phyloP scores from a whole-genome alignment of 768 basidiomycete species.

The Pisolithus sp. region DNA sequence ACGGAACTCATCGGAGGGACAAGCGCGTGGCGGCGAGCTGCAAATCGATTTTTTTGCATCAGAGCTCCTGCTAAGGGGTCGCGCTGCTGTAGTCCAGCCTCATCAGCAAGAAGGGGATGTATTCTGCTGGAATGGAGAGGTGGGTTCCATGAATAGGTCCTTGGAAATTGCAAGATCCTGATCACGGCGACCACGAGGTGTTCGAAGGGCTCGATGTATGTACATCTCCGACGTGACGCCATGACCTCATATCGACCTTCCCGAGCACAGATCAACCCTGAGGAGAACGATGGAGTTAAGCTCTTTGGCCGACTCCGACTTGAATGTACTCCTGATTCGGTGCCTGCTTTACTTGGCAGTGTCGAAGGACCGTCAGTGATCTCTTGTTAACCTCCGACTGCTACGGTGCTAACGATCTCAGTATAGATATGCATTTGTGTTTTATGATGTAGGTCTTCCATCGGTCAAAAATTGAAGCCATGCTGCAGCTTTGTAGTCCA shows the following conservation, averaged over 20 bases:
- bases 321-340: slow-evolving; percentile 27
- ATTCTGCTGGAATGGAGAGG: slow-evolving; percentile 87
- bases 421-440: slow-evolving; percentile 72
- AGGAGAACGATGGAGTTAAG: slow-evolving; percentile 71
- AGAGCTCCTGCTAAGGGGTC: slow-evolving; percentile 69
- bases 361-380: slow-evolving; percentile 78
- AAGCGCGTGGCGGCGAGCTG: slow-evolving; percentile 7
- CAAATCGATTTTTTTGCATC: slow-evolving; percentile 62
- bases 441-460: slow-evolving; percentile 53
- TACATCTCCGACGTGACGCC: not conserved
- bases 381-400: not conserved
- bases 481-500: slow-evolving; percentile 29
- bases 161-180: not conserved
- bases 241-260: not conserved
- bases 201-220: slow-evolving; percentile 77
- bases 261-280: slow-evolving; percentile 38
- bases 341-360: slow-evolving; percentile 46
- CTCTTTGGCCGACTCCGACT: slow-evolving; percentile 32
- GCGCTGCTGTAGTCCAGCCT: slow-evolving; percentile 55
- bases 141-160: slow-evolving; percentile 20
- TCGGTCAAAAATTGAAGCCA: not conserved
- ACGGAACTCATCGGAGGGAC: not conserved
- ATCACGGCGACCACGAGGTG: slow-evolving; percentile 32
- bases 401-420: not conserved
- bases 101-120: slow-evolving; percentile 52